These are phyloP conservation scores for Lasiodiplodia hormozganensis DNA, from an alignment of 2,329 filamentous ascomycete genomes.

Conservation along the genomic window DNA sequence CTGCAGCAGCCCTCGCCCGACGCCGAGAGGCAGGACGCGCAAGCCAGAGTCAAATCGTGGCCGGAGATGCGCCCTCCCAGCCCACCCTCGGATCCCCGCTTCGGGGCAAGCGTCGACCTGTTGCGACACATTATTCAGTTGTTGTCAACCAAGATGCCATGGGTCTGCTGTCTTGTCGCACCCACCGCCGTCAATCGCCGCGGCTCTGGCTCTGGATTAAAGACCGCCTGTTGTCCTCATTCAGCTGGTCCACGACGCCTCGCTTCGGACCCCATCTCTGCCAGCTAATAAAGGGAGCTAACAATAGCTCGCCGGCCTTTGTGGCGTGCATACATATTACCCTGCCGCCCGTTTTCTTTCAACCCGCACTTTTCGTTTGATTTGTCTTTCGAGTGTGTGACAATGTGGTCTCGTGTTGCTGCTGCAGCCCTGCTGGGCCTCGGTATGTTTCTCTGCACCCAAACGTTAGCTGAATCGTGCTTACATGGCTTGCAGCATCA, in stretches of 20 bases:
- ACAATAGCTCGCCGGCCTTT: conserved; percentile 18
- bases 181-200: not conserved
- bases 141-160: conserved; percentile 4
- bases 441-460: conserved; percentile 1
- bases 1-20: conserved; percentile 19
- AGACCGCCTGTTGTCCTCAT: conserved; percentile 9
- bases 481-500: conserved; percentile 7
- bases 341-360: not conserved
- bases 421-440: conserved; percentile 27
- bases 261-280: conserved; percentile 2
- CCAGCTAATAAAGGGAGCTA: conserved; percentile 24
- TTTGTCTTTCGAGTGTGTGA: not conserved
- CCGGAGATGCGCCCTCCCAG: conserved; percentile 4
- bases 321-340: conserved; percentile 24
- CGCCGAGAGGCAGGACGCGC: conserved; percentile 26
- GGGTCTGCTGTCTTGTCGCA: conserved; percentile 14
- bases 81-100: conserved; percentile 25
- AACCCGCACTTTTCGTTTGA: too few species aligned
- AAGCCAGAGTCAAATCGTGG: conserved; percentile 15
- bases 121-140: conserved; percentile 16
- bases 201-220: not conserved
- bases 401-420: conserved; percentile 25
- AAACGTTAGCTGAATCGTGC: not conserved
- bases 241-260: not conserved
- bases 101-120: conserved; percentile 12